Base-by-base conservation (phyloP, 1,139 yeast species). In the Citeromyces hawaiiensis region DNA sequence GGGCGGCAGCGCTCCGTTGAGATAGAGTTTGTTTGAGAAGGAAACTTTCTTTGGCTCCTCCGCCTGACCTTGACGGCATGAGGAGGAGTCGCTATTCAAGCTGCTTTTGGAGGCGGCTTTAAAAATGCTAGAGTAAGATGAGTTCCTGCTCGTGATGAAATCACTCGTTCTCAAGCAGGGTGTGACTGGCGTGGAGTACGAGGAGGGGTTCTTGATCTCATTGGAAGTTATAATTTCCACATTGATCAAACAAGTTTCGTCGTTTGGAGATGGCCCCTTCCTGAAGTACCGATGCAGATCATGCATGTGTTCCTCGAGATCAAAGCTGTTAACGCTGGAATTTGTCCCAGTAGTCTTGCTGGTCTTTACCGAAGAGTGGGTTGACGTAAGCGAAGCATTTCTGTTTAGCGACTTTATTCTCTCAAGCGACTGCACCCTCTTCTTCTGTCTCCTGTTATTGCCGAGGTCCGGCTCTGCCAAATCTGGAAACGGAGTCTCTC, bases 1-100 rank as follows among this genome's bases (percentile, higher is more conserved):
- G 3, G 73, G 63, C 2, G 75, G 61, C 47, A 60, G 68, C 0
- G 79, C 70, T 43, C 70, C 74, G 44, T 64, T 66, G 38, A 70
- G 56, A 29, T 51, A 54, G 19, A 71, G 59, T 42, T 61, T 61
- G 44, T 66, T 62, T n/a, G 72, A 61, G 46, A 72, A 72, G 33
- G 46, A 45, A 25, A 70, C 76, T n/a, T 23, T 41, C 30, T 36
- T 38, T 10, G 38, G 23, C 16, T 25, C 19, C 10, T 37, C 34
- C 17, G 42, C 30, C 15, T 16, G 39, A 11, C 11, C 11, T 23
- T 23, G 27, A 9, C 27, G 27, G 27, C 11, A 23, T 9, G 27
- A 23, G 11, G 27, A 23, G 8, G 27, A 23, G 27, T 23, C 11
- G 11, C 27, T 23, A 9, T 5, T 23, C 9, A 23, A 7, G 11